Base-by-base conservation (phyloP, 176 grass and related monocot species). In the Typha latifolia region DNA sequence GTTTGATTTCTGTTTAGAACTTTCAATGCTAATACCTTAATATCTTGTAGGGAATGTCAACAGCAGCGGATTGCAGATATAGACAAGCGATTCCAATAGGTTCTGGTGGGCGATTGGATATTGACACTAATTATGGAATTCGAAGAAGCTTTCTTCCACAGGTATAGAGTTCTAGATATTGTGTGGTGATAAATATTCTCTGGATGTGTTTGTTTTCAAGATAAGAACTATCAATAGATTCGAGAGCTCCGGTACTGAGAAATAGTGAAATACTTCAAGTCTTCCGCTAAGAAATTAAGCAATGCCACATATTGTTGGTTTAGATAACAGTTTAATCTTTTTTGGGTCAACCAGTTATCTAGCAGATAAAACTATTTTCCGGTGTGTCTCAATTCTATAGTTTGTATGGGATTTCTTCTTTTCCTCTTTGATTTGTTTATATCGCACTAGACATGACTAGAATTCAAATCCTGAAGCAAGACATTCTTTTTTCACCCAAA, bases 81-180 rank as follows among this genome's bases (percentile, higher is more conserved):
- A 72, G 88, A 34, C 88, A 96, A 81, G 82, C 88, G 63, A 77
- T 96, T 72, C 92, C 88, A 10, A 37, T 73, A 32, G 91, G 82
- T 57, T 61, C 59, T 81, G 88, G 85, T 50, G 92, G 88, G 62
- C 43, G 82, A 23, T 77, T 96, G 63, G 92, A 91, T 2, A 14
- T 82, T 1, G 71, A 96, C 63, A 77, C 78, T 32, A 86, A 84
- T 66, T 70, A 49, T 66, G 88, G 88, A 24, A 74, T 91, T 19
- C 68, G 88, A 2, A 91, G 73, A 66, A 69, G 74, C n/a, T 91
- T 91, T 77, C 85, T 91, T 77, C 85, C 92, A 68, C 92, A 89
- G 88, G 92, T 88, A 57, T 52, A n/a, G 8, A 37, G 59, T 55
- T 43, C 27, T 32, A 51, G 12, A 15, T 57, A 57, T 10, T 18